Percentiles rank a stretch among this genome's conserved stretches.
Evolutionary conservation across 371 early-diverging fungal species (phyloP).

Genomic region (Rhizopus sp.): DNA sequence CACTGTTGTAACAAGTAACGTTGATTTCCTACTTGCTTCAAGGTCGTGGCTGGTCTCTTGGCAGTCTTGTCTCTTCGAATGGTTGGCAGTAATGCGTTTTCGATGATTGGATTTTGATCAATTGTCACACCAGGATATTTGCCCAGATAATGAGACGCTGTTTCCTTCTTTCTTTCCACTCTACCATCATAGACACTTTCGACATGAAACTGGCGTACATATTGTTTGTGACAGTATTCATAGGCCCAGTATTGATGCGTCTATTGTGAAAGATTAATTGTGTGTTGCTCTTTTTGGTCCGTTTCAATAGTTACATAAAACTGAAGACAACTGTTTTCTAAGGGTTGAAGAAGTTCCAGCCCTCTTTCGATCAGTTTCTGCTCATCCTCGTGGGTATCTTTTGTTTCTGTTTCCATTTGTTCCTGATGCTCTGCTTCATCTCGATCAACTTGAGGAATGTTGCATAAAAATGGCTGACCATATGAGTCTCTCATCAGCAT

Average conservation of each 20-base stretch:
- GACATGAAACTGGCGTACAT: conserved; percentile 75
- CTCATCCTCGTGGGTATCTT: conserved; percentile 32
- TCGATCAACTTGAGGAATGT: conserved; percentile 39
- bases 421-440: conserved; percentile 18
- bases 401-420: conserved; percentile 19
- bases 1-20: conserved; percentile 68
- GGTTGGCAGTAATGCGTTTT: conserved; percentile 9
- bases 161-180: conserved; percentile 21
- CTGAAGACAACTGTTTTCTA: conserved; percentile 55
- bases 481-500: conserved; percentile 48
- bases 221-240: conserved; percentile 74
- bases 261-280: conserved; percentile 31
- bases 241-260: conserved; percentile 74
- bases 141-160: conserved; percentile 33
- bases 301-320: conserved; percentile 20
- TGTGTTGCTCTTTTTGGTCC: background rate
- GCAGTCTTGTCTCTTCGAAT: background rate
- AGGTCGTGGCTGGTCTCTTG: conserved; percentile 16
- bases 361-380: conserved; percentile 56
- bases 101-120: conserved; percentile 12
- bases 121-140: conserved; percentile 21
- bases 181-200: conserved; percentile 33
- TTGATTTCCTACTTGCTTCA: conserved; percentile 46
- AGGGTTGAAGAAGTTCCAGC: conserved; percentile 58
- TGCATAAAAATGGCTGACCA: conserved; percentile 55